Base-by-base conservation (phyloP, 2,329 filamentous ascomycete genomes). In the Graphilbum ipis-grandicollis region DNA sequence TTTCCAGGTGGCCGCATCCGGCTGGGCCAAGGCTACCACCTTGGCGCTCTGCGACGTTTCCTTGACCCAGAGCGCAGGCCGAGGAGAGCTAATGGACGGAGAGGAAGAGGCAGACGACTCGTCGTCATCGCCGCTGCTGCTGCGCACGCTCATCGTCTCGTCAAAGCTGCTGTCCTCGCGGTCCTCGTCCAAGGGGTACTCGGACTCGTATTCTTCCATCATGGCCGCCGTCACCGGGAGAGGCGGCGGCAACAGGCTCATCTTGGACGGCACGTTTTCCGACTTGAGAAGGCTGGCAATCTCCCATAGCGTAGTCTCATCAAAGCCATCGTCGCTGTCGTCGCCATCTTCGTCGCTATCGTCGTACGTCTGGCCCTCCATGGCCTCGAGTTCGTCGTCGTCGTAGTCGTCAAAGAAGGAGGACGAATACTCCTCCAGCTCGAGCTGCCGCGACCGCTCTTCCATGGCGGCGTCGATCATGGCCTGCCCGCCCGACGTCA, bases 361-460 rank as follows among this genome's bases (percentile, higher is more conserved):
- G 2, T 52, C 50, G 2, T 44, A 48, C 14, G 45, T 45, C 17
- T 46, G 49, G 45, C 40, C 51, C 34, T 56, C 55, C 22, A 56
- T 53, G 8, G 56, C 54, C 30, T 52, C 48, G 15, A 62, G 47
- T 15, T 63, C 61, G 30, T 68, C 65, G 12, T 71, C 66, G 35
- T 72, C 66, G 43, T 71, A 69, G 39, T 74, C 65, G 39, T 75
- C 69, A 48, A 75, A 71, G 54, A 72, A 73, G 2, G 66, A 72
- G 2, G 57, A 59, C 3, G 59, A 59, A 45, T 62, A 60, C 42
- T 61, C 59, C 22, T 55, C 47, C 4, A 50, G 46, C 43, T 62
- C 56, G 13, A 54, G 42, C 41, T 61, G 55, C 36, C 46, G 49
- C 3, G 56, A 46, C 19, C 55, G 50, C 0, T 54, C 49, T 18